Evolutionary conservation across 2,329 filamentous ascomycete species (phyloP), one percentile per base, ranked within the genome.

Genomic region (Alternaria panax): DNA sequence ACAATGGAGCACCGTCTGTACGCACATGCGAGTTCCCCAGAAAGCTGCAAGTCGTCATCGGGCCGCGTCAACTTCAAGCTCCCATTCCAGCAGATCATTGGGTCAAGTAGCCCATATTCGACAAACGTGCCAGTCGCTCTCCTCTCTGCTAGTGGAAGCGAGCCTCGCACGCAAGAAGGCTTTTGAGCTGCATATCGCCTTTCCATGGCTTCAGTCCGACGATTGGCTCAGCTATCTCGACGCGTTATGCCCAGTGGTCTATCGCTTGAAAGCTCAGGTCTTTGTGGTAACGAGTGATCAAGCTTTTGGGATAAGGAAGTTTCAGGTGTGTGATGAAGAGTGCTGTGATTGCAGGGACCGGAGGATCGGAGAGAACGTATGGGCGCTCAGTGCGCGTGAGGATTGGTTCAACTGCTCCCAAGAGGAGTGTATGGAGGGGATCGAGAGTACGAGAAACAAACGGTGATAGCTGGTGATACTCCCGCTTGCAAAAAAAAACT

Each of bases 321-420:
- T 24, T 16, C 14, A 24, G 22, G n/a, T n/a, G 11, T 43, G 41
- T 25, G 14, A 27, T 16, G 14, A 43, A 43, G 24, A 25, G 7
- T 1, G 1, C 16, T 27, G 24, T 43, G 5, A 9, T 7, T 43
- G 41, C 24, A 27, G 9, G 12, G 40, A 1, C 14, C 24, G 36
- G 8, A 18, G 7, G 2, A 20, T 38, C 2, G 36, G 36, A 20
- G 36, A 38, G 36, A 18, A 7, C 7, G n/a, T 20, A 20, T 46
- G n/a, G n/a, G 1, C 28, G 3, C 14, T 0, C 16, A 6, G 3
- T 12, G 12, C 0, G 7, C 1, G 16, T 3, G 2, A 1, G 28
- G 43, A 47, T 47, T 47, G 43, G 27, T 47, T 47, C 4, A n/a
- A 47, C 43, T 22, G 27, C 27, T 32, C 27, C 2, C 7, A 32